Evolutionary conservation across 2,329 filamentous ascomycete genomes (phyloP).

Genomic region (Zymoseptoria crescenta): DNA sequence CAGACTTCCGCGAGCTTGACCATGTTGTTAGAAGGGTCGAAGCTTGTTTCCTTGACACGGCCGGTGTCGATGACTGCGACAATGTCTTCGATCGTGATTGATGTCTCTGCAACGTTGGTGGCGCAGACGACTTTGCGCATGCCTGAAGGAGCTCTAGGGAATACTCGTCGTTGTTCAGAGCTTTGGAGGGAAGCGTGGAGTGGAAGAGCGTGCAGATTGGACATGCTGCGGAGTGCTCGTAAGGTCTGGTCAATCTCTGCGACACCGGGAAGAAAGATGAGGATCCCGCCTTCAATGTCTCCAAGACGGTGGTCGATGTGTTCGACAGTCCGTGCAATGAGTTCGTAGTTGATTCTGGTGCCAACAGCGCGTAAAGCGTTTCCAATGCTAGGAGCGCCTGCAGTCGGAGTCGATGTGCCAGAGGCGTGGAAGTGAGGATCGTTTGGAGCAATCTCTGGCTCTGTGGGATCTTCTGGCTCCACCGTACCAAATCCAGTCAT

Average conservation of each 20-base stretch:
- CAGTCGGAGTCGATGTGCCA: constrained; percentile 13
- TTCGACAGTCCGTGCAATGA: constrained; percentile 71
- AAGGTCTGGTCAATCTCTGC: constrained; percentile 83
- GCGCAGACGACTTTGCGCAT: constrained; percentile 89
- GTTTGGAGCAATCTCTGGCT: constrained; percentile 29
- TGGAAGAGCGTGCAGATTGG: constrained; percentile 69
- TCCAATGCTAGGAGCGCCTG: constrained; percentile 25
- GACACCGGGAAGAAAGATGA: constrained; percentile 92
- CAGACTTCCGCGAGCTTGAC: constrained; percentile 89
- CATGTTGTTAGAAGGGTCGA: constrained; percentile 87
- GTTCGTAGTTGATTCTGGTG: constrained; percentile 82
- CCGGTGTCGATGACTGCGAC: constrained; percentile 94
- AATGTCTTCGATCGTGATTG: constrained; percentile 96
- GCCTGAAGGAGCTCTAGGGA: constrained; percentile 64
- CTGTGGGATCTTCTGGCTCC: constrained; percentile 39
- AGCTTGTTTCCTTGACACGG: constrained; percentile 92
- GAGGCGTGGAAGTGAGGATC: constrained; percentile 30
- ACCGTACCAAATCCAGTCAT: constrained; percentile 59
- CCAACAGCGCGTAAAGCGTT: constrained; percentile 43
- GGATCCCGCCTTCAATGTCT: constrained; percentile 69
- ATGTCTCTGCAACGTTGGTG: constrained; percentile 96
- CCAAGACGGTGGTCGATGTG: constrained; percentile 73
- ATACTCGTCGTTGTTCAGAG: constrained; percentile 79
- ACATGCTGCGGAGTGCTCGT: constrained; percentile 55
- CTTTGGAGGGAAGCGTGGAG: constrained; percentile 89